phyloP scores from a whole-genome alignment of 441 rosid genomes.

The Populus hybrid region DNA sequence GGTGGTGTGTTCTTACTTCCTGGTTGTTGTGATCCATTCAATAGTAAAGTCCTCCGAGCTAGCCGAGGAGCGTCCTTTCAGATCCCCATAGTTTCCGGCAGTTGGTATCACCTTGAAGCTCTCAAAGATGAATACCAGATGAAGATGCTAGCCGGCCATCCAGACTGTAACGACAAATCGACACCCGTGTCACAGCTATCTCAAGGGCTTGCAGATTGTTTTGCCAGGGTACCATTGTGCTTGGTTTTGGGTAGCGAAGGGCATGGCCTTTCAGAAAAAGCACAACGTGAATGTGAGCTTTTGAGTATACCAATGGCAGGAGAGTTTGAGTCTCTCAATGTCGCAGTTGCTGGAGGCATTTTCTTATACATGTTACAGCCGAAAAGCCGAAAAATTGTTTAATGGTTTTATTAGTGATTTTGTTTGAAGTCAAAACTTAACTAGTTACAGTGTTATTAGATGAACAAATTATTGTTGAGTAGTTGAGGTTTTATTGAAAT shows the following conservation, averaged over 20 bases:
- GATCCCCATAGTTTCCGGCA: constrained; percentile 71
- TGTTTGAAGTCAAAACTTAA: not conserved
- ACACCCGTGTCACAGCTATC: constrained; percentile 46
- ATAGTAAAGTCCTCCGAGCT: constrained; percentile 84
- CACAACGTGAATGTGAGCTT: constrained; percentile 56
- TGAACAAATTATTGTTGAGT: not conserved
- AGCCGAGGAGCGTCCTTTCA: constrained; percentile 93
- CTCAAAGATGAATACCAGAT: constrained; percentile 50
- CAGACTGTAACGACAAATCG: constrained; percentile 37
- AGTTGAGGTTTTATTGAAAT: not conserved
- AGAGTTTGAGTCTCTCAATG: constrained; percentile 81
- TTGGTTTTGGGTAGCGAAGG: constrained; percentile 93
- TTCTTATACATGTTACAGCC: constrained; percentile 65
- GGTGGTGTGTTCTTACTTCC: constrained; percentile 90
- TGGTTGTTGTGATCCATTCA: constrained; percentile 92
- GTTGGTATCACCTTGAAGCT: constrained; percentile 62
- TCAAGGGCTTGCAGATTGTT: constrained; percentile 41
- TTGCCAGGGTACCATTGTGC: constrained; percentile 51
- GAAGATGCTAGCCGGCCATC: constrained; percentile 90
- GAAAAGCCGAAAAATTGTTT: constrained; percentile 19
- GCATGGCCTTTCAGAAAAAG: constrained; percentile 62
- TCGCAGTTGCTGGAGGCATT: constrained; percentile 94
- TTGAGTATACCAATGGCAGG: constrained; percentile 83
- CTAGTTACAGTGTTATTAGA: not conserved
- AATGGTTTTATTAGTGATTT: not conserved